Percentiles rank a stretch among this genome's conserved stretches.
These are phyloP conservation scores for Colletotrichum noveboracense DNA, from an alignment of 2,329 filamentous ascomycete genomes.

Conservation along the genomic window DNA sequence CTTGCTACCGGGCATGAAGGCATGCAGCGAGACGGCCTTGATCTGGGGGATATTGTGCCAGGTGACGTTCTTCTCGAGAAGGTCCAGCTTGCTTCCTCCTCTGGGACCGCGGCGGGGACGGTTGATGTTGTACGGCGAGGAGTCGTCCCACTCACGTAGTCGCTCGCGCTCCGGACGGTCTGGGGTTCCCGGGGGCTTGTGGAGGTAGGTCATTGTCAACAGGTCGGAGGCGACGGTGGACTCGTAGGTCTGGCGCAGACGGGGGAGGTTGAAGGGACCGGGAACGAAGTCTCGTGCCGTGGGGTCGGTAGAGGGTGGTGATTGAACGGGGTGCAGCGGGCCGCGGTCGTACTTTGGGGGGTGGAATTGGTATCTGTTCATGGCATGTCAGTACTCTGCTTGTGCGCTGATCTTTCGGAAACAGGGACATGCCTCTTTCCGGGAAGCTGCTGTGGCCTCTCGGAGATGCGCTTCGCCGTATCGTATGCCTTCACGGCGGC, in stretches of 20 bases:
- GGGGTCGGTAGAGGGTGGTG: slow-evolving; percentile 84
- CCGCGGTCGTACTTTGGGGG: slow-evolving; percentile 95
- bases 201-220: slow-evolving; percentile 86
- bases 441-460: slow-evolving; percentile 45
- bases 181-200: slow-evolving; percentile 78
- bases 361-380: slow-evolving; percentile 81
- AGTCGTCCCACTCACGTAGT: slow-evolving; percentile 85
- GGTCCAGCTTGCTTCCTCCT: slow-evolving; percentile 73
- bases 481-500: slow-evolving; percentile 45
- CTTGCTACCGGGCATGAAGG: slow-evolving; percentile 71
- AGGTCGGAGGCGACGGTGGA: slow-evolving; percentile 86
- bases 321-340: slow-evolving; percentile 90
- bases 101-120: slow-evolving; percentile 83
- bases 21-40: slow-evolving; percentile 80
- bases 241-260: slow-evolving; percentile 89
- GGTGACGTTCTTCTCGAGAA: slow-evolving; percentile 75
- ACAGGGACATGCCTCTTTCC: slow-evolving; percentile 49
- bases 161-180: slow-evolving; percentile 62
- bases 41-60: slow-evolving; percentile 89
- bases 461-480: slow-evolving; percentile 37
- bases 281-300: slow-evolving; percentile 87
- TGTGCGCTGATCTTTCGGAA: slow-evolving; percentile 14
- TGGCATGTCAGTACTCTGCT: slow-evolving; percentile 27
- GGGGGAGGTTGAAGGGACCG: slow-evolving; percentile 87
- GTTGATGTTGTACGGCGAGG: slow-evolving; percentile 94